These are phyloP conservation scores for Mycena vulgaris DNA, from an alignment of 768 basidiomycete genomes.

Conservation along the genomic window DNA sequence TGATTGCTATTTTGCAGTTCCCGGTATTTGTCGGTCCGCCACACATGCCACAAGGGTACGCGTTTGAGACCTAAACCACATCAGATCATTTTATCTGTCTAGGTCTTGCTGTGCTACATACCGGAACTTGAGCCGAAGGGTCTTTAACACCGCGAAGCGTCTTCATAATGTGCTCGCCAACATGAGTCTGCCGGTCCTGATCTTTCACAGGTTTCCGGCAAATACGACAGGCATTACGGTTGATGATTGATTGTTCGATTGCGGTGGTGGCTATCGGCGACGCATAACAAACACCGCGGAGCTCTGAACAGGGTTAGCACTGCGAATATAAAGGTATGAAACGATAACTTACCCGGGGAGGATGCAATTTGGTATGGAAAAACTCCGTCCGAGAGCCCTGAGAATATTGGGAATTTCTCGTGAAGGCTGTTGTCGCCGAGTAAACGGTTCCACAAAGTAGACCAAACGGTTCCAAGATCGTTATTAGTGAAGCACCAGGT, in stretches of 20 bases:
- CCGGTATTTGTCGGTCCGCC: background rate
- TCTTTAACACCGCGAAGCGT: background rate
- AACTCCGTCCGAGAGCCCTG: background rate
- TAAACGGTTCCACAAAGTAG: background rate
- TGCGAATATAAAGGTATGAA: background rate
- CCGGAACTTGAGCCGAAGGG: background rate
- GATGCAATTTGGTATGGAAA: conserved; percentile 6
- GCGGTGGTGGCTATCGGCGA: conserved; percentile 5
- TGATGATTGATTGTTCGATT: background rate
- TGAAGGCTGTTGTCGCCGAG: background rate
- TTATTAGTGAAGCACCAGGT: conserved; percentile 3
- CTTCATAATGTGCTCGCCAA: conserved; percentile 8
- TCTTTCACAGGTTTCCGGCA: conserved; percentile 5
- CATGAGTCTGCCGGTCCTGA: background rate
- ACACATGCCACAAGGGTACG: conserved; percentile 9
- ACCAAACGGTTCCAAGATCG: background rate
- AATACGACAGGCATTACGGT: background rate
- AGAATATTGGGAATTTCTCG: conserved; percentile 16
- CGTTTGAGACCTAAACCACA: background rate
- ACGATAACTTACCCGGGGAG: background rate
- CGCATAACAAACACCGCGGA: background rate
- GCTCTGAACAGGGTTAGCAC: background rate
- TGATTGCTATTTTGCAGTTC: background rate
- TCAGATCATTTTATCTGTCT: background rate
- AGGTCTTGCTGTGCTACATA: background rate